These are phyloP conservation scores for Yamadazyma membranifaciens DNA, from an alignment of 1,139 yeast species.

Conservation along the genomic window DNA sequence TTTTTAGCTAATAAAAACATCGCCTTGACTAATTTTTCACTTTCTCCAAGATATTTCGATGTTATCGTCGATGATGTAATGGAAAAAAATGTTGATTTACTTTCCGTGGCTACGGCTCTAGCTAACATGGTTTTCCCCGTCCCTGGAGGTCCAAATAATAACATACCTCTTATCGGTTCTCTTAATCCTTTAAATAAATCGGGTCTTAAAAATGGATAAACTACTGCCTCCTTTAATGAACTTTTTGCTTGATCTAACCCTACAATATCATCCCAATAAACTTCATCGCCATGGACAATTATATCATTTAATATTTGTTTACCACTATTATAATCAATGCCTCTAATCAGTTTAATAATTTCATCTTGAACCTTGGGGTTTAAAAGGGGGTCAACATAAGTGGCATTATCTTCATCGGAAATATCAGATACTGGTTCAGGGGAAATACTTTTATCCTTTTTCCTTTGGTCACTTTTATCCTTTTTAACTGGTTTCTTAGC, in stretches of 20 bases:
- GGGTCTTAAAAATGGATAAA: conserved; percentile 91
- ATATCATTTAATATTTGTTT: conserved; percentile 84
- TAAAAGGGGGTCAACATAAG: conserved; percentile 26
- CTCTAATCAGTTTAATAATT: conserved; percentile 36
- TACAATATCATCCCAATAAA: conserved; percentile 95
- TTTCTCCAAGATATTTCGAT: conserved; percentile 89
- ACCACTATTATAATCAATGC: conserved; percentile 42
- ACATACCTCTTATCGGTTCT: conserved; percentile 96
- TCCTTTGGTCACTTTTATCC: conserved; percentile 5
- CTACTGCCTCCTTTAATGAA: conserved; percentile 93
- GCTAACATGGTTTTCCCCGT: conserved; percentile 98
- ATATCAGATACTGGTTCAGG: conserved; percentile 8
- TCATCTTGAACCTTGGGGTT: conserved; percentile 66
- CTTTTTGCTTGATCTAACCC: conserved; percentile 89
- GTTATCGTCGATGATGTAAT: conserved; percentile 91
- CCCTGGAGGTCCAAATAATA: conserved; percentile 96
- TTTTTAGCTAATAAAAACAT: conserved; percentile 81
- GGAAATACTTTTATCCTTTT: conserved; percentile 6
- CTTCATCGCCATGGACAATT: conserved; percentile 92
- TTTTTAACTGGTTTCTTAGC: conserved; percentile 14
- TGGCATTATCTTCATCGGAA: conserved; percentile 17
- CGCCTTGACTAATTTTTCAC: conserved; percentile 91
- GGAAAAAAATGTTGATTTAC: conserved; percentile 89
- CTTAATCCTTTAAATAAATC: conserved; percentile 88
- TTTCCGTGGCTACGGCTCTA: conserved; percentile 95